Base-by-base conservation (phyloP, 441 rosid species). In the Metrosideros polymorpha region DNA sequence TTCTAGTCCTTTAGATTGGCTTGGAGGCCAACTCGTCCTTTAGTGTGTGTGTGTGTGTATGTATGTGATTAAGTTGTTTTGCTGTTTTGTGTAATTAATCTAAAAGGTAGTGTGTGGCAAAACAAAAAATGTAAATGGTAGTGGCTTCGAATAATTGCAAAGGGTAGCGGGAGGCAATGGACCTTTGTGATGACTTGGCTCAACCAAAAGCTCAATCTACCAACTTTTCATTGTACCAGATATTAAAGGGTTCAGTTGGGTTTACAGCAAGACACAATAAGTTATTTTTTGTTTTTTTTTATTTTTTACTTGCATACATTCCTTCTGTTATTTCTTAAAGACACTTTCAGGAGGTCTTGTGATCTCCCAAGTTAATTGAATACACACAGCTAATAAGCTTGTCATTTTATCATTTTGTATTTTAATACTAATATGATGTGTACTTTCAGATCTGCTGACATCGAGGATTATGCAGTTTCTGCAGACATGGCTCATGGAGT, bases 401-500 rank as follows among this genome's bases (percentile, higher is more conserved):
- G n/a, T n/a, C n/a, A n/a, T n/a, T n/a, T n/a, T n/a, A n/a, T n/a
- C n/a, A n/a, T n/a, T n/a, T n/a, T n/a, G n/a, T n/a, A n/a, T n/a
- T n/a, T n/a, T n/a, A n/a, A n/a, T n/a, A n/a, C n/a, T n/a, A n/a
- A n/a, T n/a, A n/a, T n/a, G n/a, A 18, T 4, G 2, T 43, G 19
- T 84, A 30, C 47, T 59, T 86, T 71, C 55, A 51, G 7, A 84
- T 47, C 32, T 84, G 82, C 35, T 63, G 27, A 66, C 61, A 29
- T 88, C 57, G 85, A 75, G 87, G 75, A 47, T 86, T 84, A 39
- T 92, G 75, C 85, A 96, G 99, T 96, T 83, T 96, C 99, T 25
- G 98, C 98, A 42, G 99, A 96, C 91, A 97, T 97, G 99, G 98
- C 99, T 87, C 99, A 95, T 89, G 99, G 98, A 50, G 95, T 95